Evolutionary conservation across 169 alveolate genomes (phyloP).

Genomic region (Amoebophrya sp.): DNA sequence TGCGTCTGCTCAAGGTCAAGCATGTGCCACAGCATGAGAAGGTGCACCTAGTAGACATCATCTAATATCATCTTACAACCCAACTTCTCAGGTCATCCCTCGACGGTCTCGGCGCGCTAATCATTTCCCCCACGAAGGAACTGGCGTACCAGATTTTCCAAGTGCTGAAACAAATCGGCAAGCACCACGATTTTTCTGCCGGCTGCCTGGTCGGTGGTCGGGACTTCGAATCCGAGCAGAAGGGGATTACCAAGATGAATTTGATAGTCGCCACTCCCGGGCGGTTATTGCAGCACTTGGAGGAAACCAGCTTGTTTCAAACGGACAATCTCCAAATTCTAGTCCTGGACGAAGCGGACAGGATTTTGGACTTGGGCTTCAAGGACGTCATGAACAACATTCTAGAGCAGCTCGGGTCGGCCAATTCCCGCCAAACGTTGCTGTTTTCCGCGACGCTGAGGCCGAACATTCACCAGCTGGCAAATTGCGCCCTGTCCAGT

Average conservation of each 20-base stretch:
- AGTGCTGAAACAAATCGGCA: slow-evolving; percentile 65
- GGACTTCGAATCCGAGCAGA: slow-evolving; percentile 72
- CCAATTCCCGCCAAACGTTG: slow-evolving; percentile 64
- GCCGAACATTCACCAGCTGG: slow-evolving; percentile 48
- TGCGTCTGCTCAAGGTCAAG: too few relatives aligned
- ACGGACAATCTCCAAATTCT: slow-evolving; percentile 66
- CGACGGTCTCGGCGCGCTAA: slow-evolving; percentile 75
- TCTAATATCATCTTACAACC: too few relatives aligned
- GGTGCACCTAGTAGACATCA: too few relatives aligned
- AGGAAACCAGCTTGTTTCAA: slow-evolving; percentile 75
- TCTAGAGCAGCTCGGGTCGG: slow-evolving; percentile 62
- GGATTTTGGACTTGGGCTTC: slow-evolving; percentile 81
- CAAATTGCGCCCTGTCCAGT: slow-evolving; percentile 39
- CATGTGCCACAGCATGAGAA: too few relatives aligned
- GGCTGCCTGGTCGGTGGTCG: slow-evolving; percentile 89
- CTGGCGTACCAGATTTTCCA: slow-evolving; percentile 84
- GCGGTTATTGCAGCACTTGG: slow-evolving; percentile 85
- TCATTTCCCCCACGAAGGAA: slow-evolving; percentile 87
- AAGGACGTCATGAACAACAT: slow-evolving; percentile 66
- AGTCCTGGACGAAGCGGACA: slow-evolving; percentile 88
- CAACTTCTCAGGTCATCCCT: background rate
- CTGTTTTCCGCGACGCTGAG: slow-evolving; percentile 84
- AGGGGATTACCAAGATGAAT: slow-evolving; percentile 62
- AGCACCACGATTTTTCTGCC: slow-evolving; percentile 72
- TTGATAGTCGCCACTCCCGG: slow-evolving; percentile 92